Evolutionary conservation across 768 basidiomycete species (phyloP).

Genomic region (Boletus insuetus): DNA sequence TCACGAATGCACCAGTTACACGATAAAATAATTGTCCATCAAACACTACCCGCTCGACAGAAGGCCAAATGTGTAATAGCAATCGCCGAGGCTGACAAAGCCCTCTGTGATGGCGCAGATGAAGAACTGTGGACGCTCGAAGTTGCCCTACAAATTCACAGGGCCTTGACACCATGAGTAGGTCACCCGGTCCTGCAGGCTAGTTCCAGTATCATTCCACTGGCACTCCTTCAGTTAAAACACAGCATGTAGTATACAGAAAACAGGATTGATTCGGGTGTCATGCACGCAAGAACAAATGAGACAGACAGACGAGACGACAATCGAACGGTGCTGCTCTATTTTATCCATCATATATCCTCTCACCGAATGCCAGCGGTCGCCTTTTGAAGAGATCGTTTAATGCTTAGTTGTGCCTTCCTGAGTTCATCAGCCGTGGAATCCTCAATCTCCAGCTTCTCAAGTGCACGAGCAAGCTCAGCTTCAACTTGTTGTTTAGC

Average conservation of each 20-base stretch:
- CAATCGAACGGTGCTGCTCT: conserved; percentile 11
- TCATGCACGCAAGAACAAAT: conserved; percentile 10
- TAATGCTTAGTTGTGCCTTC: conserved; percentile 93
- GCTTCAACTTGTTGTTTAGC: conserved; percentile 93
- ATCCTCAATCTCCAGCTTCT: conserved; percentile 98
- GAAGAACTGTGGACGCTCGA: conserved; percentile 95
- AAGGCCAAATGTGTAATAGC: conserved; percentile 79
- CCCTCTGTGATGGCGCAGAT: conserved; percentile 92
- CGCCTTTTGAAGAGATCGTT: conserved; percentile 97
- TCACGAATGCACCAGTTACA: conserved; percentile 60
- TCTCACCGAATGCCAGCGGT: conserved; percentile 82
- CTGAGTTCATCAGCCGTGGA: conserved; percentile 91
- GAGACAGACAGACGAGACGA: conserved; percentile 16
- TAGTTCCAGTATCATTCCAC: background rate
- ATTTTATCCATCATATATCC: conserved; percentile 11
- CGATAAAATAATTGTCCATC: conserved; percentile 83
- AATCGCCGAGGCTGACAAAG: conserved; percentile 95
- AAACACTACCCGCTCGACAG: conserved; percentile 71
- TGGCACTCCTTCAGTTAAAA: background rate
- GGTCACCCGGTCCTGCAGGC: background rate
- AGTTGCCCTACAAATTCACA: conserved; percentile 76
- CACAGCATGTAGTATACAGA: conserved; percentile 1
- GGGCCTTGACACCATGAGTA: conserved; percentile 41
- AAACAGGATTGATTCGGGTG: conserved; percentile 13
- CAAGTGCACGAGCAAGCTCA: conserved; percentile 96